phyloP scores from a whole-genome alignment of 768 basidiomycete species.

The Amanita fuliginea region DNA sequence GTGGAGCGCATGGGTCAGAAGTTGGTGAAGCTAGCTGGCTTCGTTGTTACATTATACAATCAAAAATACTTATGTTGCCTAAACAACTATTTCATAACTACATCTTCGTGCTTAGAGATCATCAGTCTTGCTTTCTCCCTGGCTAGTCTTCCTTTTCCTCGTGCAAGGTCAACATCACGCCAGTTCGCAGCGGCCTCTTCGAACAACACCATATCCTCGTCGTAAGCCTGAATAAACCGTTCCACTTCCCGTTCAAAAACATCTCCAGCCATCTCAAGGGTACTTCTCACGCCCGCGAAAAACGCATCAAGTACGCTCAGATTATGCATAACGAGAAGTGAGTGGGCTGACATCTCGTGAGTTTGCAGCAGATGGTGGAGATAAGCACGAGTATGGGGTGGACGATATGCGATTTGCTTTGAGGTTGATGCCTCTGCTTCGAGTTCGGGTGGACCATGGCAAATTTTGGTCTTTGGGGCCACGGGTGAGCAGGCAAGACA shows the following conservation, averaged over 20 bases:
- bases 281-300: constrained; percentile 42
- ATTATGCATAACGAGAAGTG: constrained; percentile 70
- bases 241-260: constrained; percentile 36
- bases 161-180: constrained; percentile 53
- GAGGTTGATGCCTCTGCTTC: constrained; percentile 8
- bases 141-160: constrained; percentile 67
- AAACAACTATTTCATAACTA: not conserved
- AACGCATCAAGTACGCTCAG: constrained; percentile 56
- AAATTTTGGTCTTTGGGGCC: constrained; percentile 20
- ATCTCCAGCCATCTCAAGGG: constrained; percentile 13
- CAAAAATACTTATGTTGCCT: no score
- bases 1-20: no score
- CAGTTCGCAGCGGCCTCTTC: constrained; percentile 43
- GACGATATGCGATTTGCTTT: constrained; percentile 11
- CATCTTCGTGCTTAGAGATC: not conserved
- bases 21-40: no score
- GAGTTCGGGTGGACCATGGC: constrained; percentile 35
- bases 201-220: constrained; percentile 34
- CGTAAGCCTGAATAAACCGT: constrained; percentile 40
- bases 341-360: constrained; percentile 84
- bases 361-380: constrained; percentile 79
- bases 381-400: constrained; percentile 47
- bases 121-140: constrained; percentile 45
- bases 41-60: no score
- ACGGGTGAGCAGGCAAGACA: constrained; percentile 50